phyloP scores from a whole-genome alignment of 176 grass and related monocot species.

The Rhynchospora breviuscula region DNA sequence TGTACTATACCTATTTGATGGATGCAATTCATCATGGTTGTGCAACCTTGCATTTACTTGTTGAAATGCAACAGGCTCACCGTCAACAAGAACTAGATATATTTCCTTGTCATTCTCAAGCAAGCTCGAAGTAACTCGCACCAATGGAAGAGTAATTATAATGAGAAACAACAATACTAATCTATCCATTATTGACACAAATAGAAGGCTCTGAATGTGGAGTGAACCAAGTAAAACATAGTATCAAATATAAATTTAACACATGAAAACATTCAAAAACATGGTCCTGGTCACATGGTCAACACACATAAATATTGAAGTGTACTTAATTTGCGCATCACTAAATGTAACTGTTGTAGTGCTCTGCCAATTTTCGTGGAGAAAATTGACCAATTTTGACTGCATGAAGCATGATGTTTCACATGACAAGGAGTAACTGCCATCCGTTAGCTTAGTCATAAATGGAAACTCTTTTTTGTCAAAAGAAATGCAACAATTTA shows the following conservation, averaged over 20 bases:
- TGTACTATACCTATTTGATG: slow-evolving; percentile 22
- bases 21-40: neutral
- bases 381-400: neutral
- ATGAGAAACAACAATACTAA: neutral
- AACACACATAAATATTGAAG: neutral
- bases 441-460: no score
- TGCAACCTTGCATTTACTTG: neutral
- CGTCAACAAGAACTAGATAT: slow-evolving; percentile 33
- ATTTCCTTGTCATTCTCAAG: slow-evolving; percentile 1
- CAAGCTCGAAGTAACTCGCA: neutral
- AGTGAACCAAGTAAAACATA: neutral
- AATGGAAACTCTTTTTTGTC: no score
- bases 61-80: slow-evolving; percentile 35
- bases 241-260: neutral
- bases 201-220: neutral
- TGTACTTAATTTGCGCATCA: neutral
- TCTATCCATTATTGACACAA: neutral
- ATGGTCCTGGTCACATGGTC: slow-evolving; percentile 8
- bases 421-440: slow-evolving; percentile 6
- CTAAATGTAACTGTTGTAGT: neutral
- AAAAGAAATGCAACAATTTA: neutral
- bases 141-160: neutral
- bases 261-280: neutral
- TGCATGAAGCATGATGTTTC: neutral
- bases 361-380: neutral